Evolutionary conservation across 2,329 filamentous ascomycete species (phyloP).

Genomic region (Didymella lethalis): DNA sequence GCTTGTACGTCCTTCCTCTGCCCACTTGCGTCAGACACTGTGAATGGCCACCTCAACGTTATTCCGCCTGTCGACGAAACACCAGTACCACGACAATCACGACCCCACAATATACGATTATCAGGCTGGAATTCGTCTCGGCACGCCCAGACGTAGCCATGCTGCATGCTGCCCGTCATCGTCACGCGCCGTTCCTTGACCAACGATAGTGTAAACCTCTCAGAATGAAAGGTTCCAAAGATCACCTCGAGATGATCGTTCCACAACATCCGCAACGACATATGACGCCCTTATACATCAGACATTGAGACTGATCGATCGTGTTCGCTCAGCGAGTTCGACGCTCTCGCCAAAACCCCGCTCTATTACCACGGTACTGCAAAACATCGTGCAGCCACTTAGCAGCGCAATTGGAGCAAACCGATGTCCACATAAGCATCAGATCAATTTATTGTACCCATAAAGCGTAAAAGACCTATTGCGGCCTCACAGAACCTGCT

Average conservation of each 20-base stretch:
- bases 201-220: neutral
- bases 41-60: neutral
- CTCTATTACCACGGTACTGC: slow-evolving; percentile 5
- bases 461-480: neutral
- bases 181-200: neutral
- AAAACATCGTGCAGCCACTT: neutral
- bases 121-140: neutral
- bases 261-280: neutral
- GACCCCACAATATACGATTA: neutral
- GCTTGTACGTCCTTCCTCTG: neutral
- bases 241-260: neutral
- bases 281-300: neutral
- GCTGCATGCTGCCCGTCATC: neutral
- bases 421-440: neutral
- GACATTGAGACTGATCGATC: neutral
- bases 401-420: neutral
- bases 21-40: neutral
- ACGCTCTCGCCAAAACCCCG: neutral
- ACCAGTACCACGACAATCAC: neutral
- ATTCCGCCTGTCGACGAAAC: no score
- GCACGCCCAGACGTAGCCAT: neutral
- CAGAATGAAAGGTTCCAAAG: neutral
- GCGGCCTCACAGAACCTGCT: no score
- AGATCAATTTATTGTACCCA: neutral
- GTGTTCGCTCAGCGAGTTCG: neutral